Conservation (phyloP, 2,329 filamentous ascomycete genomes). For the Endoconidiophora laricicola region DNA sequence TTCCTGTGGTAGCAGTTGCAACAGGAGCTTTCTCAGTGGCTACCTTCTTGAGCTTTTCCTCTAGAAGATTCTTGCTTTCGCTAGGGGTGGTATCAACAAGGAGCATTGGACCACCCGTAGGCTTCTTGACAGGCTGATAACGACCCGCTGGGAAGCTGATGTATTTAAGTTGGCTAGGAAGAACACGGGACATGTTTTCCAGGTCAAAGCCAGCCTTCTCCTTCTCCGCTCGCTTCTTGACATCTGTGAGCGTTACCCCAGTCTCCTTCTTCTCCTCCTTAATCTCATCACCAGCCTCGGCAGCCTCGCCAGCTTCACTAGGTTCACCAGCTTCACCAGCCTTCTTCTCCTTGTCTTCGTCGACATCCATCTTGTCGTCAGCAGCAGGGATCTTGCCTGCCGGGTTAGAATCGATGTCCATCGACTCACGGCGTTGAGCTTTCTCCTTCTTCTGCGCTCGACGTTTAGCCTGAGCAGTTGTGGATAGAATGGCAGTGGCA, state of each 20-base stretch:
- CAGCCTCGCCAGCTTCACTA: constrained; percentile 12
- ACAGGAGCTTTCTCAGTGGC: constrained; percentile 45
- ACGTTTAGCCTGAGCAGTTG: constrained; percentile 91
- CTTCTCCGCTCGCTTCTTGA: constrained; percentile 83
- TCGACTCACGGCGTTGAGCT: constrained; percentile 75
- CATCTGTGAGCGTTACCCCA: constrained; percentile 28
- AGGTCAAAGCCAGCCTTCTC: constrained; percentile 95
- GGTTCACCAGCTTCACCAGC: constrained; percentile 8
- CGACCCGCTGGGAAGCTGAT: constrained; percentile 81
- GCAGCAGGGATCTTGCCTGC: constrained; percentile 39
- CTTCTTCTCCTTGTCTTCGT: constrained; percentile 42
- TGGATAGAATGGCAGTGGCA: constrained; percentile 88
- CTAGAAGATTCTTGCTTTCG: constrained; percentile 64
- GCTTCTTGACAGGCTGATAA: constrained; percentile 84
- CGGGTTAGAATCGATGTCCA: constrained; percentile 71
- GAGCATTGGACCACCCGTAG: constrained; percentile 86
- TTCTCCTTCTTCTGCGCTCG: constrained; percentile 88
- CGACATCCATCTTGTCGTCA: constrained; percentile 78
- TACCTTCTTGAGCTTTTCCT: constrained; percentile 81
- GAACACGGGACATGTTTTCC: constrained; percentile 90
- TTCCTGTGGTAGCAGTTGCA: constrained; percentile 22
- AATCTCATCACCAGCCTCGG: constrained; percentile 45
- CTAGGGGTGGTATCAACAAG: constrained; percentile 68
- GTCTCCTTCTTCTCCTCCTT: constrained; percentile 42
- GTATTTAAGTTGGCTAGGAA: constrained; percentile 86